Percentiles rank a stretch among this genome's conserved stretches.
Evolutionary conservation across 257 asterid genomes (phyloP).

Genomic region (Solanum ossicruentum): DNA sequence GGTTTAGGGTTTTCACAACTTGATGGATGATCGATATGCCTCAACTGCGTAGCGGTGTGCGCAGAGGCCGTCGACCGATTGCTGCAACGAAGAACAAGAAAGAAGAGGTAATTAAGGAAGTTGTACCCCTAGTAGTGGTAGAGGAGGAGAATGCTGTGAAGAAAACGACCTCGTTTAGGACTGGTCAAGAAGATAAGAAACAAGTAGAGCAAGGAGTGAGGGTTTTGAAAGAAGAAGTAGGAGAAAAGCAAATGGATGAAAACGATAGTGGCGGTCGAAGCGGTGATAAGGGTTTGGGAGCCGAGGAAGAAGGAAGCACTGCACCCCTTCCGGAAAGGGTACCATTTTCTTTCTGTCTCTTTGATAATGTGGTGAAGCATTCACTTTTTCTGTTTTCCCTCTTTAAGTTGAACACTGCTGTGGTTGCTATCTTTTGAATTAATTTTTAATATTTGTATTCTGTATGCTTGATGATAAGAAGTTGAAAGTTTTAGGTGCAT

Average conservation of each 20-base stretch:
- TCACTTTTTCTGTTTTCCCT: background rate
- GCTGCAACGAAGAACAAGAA: background rate
- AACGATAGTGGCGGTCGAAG: conserved; percentile 25
- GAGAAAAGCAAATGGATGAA: conserved; percentile 22
- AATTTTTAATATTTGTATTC: background rate
- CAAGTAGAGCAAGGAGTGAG: background rate
- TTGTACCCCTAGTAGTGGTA: background rate
- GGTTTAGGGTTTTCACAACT: background rate
- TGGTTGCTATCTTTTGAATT: background rate
- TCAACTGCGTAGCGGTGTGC: conserved; percentile 40
- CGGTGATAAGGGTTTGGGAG: conserved; percentile 52
- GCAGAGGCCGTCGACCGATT: conserved; percentile 25
- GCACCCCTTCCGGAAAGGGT: conserved; percentile 87
- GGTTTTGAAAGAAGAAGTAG: conserved; percentile 18
- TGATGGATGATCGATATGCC: conserved; percentile 30
- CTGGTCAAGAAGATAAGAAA: background rate
- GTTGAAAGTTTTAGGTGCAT: background rate
- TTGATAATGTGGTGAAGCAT: background rate
- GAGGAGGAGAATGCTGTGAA: conserved; percentile 21
- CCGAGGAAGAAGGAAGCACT: conserved; percentile 62
- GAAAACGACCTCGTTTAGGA: background rate
- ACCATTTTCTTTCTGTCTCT: background rate
- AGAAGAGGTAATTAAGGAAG: background rate
- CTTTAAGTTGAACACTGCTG: background rate
- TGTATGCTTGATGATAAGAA: background rate